Conservation (phyloP, 2,329 filamentous ascomycete genomes). For the Penicillium occitanis region DNA sequence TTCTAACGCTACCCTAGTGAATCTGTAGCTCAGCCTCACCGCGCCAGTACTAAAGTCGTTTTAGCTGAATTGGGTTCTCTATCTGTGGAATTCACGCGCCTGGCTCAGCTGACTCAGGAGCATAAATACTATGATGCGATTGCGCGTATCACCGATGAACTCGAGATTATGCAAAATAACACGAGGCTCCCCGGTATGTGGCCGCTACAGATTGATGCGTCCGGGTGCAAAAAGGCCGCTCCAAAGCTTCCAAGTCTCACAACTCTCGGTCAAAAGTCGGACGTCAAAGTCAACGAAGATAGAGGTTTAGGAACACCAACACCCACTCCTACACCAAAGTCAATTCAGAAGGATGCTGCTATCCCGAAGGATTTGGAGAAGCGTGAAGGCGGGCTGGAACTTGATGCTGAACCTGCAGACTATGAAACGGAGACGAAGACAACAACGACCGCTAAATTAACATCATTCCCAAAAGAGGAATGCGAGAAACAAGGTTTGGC, state of each 20-base stretch:
- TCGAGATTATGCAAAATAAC: conserved; percentile 70
- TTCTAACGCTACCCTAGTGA: conserved; percentile 33
- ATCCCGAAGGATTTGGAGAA: conserved; percentile 26
- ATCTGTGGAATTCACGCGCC: conserved; percentile 82
- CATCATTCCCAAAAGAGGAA: conserved; percentile 23
- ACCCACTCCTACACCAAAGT: conserved; percentile 11
- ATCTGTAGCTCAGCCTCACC: conserved; percentile 62
- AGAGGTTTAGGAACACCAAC: neutral
- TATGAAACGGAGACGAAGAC: conserved; percentile 23
- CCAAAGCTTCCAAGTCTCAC: conserved; percentile 24
- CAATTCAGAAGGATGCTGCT: neutral
- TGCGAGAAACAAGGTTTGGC: conserved; percentile 44
- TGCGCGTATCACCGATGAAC: conserved; percentile 76
- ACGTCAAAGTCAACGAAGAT: conserved; percentile 3
- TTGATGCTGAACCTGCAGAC: conserved; percentile 32
- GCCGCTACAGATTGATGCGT: conserved; percentile 73
- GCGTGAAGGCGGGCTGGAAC: conserved; percentile 27
- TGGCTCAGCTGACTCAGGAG: conserved; percentile 80
- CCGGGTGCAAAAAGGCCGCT: conserved; percentile 63
- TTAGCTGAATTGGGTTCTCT: conserved; percentile 74
- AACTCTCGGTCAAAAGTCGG: conserved; percentile 25
- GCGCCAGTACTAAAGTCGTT: conserved; percentile 57
- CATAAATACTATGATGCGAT: conserved; percentile 87
- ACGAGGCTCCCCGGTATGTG: conserved; percentile 77
- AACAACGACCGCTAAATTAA: conserved; percentile 14